Base-by-base conservation (phyloP, 805 yeast genomes). In the Candida incommunis region DNA sequence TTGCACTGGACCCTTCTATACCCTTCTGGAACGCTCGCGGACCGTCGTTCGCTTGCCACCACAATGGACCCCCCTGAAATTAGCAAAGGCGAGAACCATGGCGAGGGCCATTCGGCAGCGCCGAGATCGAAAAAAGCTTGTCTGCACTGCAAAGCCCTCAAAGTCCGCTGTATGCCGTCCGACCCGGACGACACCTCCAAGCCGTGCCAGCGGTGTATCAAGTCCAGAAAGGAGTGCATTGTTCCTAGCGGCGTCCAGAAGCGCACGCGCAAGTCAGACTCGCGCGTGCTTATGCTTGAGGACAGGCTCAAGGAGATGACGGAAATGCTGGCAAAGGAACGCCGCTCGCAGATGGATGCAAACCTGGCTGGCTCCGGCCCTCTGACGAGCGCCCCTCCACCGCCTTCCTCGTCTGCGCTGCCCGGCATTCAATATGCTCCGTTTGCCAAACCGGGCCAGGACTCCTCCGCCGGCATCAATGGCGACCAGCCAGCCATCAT, bases 161-260 rank as follows among this genome's bases (percentile, higher is more conserved):
- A 85, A 56, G 94, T 84, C 27, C 76, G 80, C 53, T 85, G 95
- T 61, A 74, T 80, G 4, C 90, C 94, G 0, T 67, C 79, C 1
- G 78, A 78, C 56, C 58, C 62, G 1, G 52, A 64, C 27, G 72
- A 78, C 45, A 76, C 78, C 9, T 60, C 68, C 2, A 77, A 80
- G 2, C 75, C 86, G 0, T 85, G 95, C 61, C 64, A 71, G 9
- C 67, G 95, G 41, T 85, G 95, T 55, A 49, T 71, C 24, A 80
- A 75, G 57, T 67, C 79, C 21, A 70, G 72, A 31, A 68, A 76
- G 51, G 57, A 57, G 23, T 85, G 95, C 63, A 78, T 76, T 48
- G 76, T 81, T 45, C 86, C 83, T 51, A 56, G 75, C 15, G 70
- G 74, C 16, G 82, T 76, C 44, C 65, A 78, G 7, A 68, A 79